These are phyloP conservation scores for Capsaspora owczarzaki DNA, from an alignment of 78 protist genomes.

Conservation along the genomic window DNA sequence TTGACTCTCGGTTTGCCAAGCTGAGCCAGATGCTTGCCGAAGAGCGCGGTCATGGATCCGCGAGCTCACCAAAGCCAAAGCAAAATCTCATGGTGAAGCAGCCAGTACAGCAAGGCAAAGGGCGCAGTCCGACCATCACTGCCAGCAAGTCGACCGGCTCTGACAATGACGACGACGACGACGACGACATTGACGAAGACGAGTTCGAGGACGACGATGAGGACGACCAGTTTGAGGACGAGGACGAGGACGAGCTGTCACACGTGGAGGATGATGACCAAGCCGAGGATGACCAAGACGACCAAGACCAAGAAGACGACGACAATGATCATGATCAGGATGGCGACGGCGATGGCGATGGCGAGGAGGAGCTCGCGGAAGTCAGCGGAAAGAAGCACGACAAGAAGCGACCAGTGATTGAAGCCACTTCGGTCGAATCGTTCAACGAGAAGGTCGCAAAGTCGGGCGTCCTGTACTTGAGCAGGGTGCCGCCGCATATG, in stretches of 20 bases:
- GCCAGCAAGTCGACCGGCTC: too few species aligned
- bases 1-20: too few species aligned
- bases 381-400: neutral
- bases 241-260: neutral
- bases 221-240: too few species aligned
- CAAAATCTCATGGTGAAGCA: too few species aligned
- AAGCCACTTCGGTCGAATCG: neutral
- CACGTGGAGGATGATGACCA: neutral
- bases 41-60: too few species aligned
- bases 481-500: constrained; percentile 70
- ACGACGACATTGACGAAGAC: too few species aligned
- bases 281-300: neutral
- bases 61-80: too few species aligned
- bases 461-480: constrained; percentile 67
- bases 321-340: neutral
- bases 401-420: neutral
- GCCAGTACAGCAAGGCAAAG: too few species aligned
- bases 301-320: neutral
- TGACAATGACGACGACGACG: too few species aligned
- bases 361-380: neutral
- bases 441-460: neutral
- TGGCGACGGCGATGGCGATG: neutral
- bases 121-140: too few species aligned
- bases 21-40: too few species aligned
- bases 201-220: too few species aligned